Base-by-base conservation (phyloP, 2,329 filamentous ascomycete species). In the Botrytis fabae region DNA sequence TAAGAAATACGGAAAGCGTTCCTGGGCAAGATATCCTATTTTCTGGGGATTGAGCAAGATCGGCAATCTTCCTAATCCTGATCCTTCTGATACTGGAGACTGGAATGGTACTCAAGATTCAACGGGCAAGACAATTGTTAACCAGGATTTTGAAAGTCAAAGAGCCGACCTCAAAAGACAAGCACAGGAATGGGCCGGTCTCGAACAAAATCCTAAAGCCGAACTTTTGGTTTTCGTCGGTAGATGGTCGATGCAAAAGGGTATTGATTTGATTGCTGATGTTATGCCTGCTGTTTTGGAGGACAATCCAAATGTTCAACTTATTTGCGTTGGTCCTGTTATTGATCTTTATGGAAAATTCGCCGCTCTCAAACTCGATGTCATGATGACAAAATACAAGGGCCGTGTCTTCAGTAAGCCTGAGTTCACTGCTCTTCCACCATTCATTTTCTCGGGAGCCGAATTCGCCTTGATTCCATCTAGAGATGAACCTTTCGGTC, bases 321-420 rank as follows among this genome's bases (percentile, higher is more conserved):
- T 92, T 14, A 88, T 92, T 62, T 88, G 86, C 75, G 81, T 92
- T 60, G 90, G 90, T 9, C 90, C 90, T 0, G 86, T 90, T 28
- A 91, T 92, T 77, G 90, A 92, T 81, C 83, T 92, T 2, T 90
- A 91, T 79, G 90, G 90, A 60, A 90, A 89, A 76, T 91, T 92
- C 75, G 90, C 90, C 12, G 90, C 90, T 1, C 81, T 91, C 46
- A 92, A 92, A 82, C 83, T 92, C 32, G 85, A 87, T 68, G 85
- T 85, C 74, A 87, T 92, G 81, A 91, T 91, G 89, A 84, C 89
- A 75, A 64, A 73, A 22, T 92, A 91, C 78, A 90, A 90, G 51
- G 88, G 87, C 38, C 84, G 90, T 66, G 90, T 92, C 9, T 91
- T 85, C 81, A 90, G 88, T n/a, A 90, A 89, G 80, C 90, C 90